A percentile compares a stretch with the other conserved stretches of the same genome.
Conservation (phyloP, 345 rosid genomes). For the Carallia pectinifolia region DNA sequence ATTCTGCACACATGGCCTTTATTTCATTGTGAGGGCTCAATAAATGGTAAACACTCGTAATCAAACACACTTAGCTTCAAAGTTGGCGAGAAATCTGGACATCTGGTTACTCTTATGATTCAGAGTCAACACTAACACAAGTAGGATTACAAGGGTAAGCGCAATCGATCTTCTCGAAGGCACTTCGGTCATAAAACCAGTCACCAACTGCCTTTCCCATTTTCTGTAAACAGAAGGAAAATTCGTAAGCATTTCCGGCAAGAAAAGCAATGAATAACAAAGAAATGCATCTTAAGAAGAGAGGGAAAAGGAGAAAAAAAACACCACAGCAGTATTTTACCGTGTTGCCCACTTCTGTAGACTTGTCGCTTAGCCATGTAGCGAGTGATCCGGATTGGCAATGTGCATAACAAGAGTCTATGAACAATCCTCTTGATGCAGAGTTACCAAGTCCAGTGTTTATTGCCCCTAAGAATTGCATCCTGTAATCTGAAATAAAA, state of each 20-base stretch:
- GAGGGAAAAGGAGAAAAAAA: not conserved
- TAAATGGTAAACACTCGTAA: no score
- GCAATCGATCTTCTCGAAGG: constrained; percentile 21
- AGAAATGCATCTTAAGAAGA: not conserved
- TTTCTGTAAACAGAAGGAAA: constrained; percentile 20
- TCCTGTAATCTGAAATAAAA: constrained; percentile 17
- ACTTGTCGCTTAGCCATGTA: constrained; percentile 19
- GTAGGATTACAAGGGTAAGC: constrained; percentile 37
- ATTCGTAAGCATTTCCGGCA: not conserved
- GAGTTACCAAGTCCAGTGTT: constrained; percentile 40
- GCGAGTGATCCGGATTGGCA: constrained; percentile 62
- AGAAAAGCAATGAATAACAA: not conserved
- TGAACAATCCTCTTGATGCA: constrained; percentile 68
- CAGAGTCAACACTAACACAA: constrained; percentile 27
- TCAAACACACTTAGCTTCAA: no score
- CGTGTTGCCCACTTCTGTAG: constrained; percentile 16
- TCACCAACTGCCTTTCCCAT: constrained; percentile 40
- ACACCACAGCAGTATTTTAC: not conserved
- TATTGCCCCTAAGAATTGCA: constrained; percentile 26
- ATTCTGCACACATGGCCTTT: no score
- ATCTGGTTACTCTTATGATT: constrained; percentile 10
- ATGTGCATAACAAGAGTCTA: constrained; percentile 81
- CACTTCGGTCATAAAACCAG: constrained; percentile 28
- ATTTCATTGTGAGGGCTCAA: no score
- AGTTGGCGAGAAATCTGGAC: no score